phyloP scores from a whole-genome alignment of 352 stramenopile genomes.

The Thalassiosira hispida region DNA sequence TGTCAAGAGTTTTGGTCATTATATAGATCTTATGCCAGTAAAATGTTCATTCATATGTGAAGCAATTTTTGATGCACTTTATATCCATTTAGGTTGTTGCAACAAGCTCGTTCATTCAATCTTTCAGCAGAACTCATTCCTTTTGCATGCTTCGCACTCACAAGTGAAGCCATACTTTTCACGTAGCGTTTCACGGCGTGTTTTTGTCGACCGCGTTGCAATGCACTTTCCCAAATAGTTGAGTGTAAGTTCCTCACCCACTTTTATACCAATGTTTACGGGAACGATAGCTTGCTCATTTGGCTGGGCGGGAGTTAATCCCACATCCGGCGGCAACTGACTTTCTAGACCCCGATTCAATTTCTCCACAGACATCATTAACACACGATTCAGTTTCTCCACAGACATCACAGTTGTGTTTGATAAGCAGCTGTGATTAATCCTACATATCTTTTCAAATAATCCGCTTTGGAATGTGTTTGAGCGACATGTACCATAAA shows the following conservation, averaged over 20 bases:
- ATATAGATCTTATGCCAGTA: too few relatives aligned
- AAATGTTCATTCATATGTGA: too few relatives aligned
- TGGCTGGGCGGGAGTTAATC: background rate
- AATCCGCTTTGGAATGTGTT: too few relatives aligned
- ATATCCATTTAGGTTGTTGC: too few relatives aligned
- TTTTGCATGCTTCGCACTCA: constrained; percentile 6
- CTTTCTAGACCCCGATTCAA: background rate
- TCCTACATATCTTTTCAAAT: too few relatives aligned
- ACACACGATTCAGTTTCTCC: background rate
- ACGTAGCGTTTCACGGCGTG: background rate
- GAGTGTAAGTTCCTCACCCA: background rate
- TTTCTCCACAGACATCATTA: background rate
- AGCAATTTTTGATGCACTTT: too few relatives aligned
- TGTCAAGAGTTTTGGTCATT: too few relatives aligned
- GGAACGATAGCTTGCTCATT: background rate
- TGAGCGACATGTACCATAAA: too few relatives aligned
- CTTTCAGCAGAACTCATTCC: background rate
- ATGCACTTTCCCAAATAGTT: constrained; percentile 1
- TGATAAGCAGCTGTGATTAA: too few relatives aligned
- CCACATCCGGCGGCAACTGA: background rate
- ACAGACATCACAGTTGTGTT: background rate
- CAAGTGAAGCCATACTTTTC: constrained; percentile 5
- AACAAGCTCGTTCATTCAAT: constrained; percentile 1
- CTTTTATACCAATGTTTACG: background rate
- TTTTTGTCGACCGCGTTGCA: background rate